Conservation (phyloP, 805 yeast genomes). For the Saturnispora serradocipensis region DNA sequence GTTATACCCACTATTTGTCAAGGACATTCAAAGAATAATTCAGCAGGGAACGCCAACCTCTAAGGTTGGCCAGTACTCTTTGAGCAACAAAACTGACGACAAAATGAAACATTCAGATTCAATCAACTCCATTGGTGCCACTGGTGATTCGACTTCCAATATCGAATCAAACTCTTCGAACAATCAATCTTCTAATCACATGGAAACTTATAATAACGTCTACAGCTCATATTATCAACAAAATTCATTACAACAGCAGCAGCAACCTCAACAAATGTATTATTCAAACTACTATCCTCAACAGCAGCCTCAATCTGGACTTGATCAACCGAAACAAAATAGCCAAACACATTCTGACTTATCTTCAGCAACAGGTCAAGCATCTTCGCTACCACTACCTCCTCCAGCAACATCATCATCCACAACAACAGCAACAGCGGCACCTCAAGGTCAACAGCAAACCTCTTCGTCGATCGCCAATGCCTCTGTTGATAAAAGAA, state of each 20-base stretch:
- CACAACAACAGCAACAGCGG: not conserved
- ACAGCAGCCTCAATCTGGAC: not conserved
- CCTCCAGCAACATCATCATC: not conserved
- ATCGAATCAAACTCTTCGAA: not conserved
- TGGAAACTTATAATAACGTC: not conserved
- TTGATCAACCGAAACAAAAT: not conserved
- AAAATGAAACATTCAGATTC: not conserved
- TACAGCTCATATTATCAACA: not conserved
- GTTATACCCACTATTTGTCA: conserved; percentile 50
- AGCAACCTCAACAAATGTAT: conserved; percentile 2
- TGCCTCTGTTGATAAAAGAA: not conserved
- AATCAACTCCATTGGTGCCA: not conserved
- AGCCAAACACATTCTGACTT: not conserved
- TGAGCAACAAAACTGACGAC: conserved; percentile 6
- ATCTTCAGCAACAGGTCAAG: not conserved
- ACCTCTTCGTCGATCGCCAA: not conserved
- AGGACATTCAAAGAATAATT: conserved; percentile 47
- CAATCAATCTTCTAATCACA: not conserved
- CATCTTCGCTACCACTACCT: not conserved
- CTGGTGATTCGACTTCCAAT: not conserved
- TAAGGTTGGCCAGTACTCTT: conserved; percentile 17
- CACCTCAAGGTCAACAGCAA: not conserved
- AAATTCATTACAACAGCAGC: conserved; percentile 1
- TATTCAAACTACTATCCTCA: not conserved
- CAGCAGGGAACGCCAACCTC: conserved; percentile 31